phyloP scores from a whole-genome alignment of 345 rosid species.

The Eucalyptus erythrocorys region DNA sequence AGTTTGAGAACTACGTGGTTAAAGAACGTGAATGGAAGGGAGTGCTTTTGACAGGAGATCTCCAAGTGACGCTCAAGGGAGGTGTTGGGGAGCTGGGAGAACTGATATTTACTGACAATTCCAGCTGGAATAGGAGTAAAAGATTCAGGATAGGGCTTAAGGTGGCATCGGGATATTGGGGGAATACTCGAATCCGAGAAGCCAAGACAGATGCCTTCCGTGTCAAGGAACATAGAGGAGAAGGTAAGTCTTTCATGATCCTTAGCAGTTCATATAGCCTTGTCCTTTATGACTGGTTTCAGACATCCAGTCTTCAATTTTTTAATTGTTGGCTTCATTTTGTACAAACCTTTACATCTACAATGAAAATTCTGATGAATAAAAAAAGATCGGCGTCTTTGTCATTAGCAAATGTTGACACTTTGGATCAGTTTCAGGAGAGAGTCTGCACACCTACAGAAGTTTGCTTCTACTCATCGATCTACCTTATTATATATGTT shows the following conservation, averaged over 20 bases:
- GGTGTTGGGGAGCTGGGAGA: background rate
- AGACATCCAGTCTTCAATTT: background rate
- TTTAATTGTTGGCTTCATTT: background rate
- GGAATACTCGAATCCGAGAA: background rate
- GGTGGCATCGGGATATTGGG: background rate
- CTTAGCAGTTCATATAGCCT: background rate
- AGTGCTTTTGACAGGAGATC: background rate
- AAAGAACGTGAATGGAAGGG: background rate
- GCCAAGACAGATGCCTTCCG: background rate
- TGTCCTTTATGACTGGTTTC: background rate
- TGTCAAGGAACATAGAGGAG: background rate
- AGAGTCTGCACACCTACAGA: background rate
- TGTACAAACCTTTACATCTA: background rate
- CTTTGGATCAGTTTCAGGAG: background rate
- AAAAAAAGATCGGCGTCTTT: accelerated
- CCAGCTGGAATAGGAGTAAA: background rate
- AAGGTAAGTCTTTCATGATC: background rate
- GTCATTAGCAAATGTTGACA: background rate
- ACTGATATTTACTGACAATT: background rate
- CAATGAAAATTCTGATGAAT: background rate
- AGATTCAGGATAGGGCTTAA: background rate
- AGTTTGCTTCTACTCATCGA: background rate
- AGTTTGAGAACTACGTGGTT: background rate
- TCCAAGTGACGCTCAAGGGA: background rate
- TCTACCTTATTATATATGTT: background rate